Conservation (phyloP, 2,329 filamentous ascomycete species). For the Aotearoamyces nothofagi region DNA sequence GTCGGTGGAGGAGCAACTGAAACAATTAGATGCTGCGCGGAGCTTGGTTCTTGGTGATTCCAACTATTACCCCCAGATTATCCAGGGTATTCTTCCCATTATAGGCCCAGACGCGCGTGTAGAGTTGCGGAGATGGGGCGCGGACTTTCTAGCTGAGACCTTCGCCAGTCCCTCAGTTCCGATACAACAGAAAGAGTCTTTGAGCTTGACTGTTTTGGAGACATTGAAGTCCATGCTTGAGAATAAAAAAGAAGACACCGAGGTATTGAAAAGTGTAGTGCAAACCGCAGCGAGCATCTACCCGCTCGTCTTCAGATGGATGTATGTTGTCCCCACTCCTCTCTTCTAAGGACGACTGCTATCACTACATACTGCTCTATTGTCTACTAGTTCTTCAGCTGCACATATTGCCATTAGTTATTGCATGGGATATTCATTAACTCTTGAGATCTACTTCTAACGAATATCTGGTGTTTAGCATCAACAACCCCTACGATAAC, state of each 20-base stretch:
- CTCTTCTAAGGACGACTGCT: too few species aligned
- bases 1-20: conserved; percentile 60
- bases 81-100: conserved; percentile 85
- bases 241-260: conserved; percentile 57
- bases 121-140: conserved; percentile 86
- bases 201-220: conserved; percentile 64
- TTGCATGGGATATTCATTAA: too few species aligned
- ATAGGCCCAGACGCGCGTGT: conserved; percentile 60
- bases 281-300: conserved; percentile 89
- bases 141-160: conserved; percentile 88
- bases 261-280: conserved; percentile 73
- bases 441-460: conserved; percentile 2
- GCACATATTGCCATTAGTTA: too few species aligned
- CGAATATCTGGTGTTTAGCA: conserved; percentile 37
- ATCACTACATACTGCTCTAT: too few species aligned
- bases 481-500: conserved; percentile 70
- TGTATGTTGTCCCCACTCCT: conserved; percentile 46
- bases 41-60: conserved; percentile 79
- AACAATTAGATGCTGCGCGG: conserved; percentile 79
- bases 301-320: conserved; percentile 80
- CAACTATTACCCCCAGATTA: conserved; percentile 79
- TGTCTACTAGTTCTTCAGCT: too few species aligned
- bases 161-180: conserved; percentile 83
- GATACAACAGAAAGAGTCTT: conserved; percentile 62
- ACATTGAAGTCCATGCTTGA: conserved; percentile 58